Evolutionary conservation across 1,284 basidiomycete species (phyloP).

Genomic region (Ceratobasidium sp.): DNA sequence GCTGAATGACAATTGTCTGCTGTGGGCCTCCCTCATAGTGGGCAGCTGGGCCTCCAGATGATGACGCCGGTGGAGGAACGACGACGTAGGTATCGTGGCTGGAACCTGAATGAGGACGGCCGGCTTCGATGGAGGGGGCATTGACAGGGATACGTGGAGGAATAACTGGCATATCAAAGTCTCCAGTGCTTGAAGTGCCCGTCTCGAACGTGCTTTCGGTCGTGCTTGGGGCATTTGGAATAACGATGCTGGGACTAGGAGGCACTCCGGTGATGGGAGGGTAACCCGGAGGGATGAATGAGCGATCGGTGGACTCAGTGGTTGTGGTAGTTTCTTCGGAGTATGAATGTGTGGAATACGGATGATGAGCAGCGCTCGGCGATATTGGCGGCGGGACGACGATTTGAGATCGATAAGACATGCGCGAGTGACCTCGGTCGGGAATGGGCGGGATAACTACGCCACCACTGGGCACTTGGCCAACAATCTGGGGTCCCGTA

Average conservation of each 20-base stretch:
- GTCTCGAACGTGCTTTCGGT: slow-evolving; percentile 15
- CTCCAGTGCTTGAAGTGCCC: neutral
- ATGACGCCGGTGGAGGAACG: neutral
- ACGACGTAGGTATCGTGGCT: neutral
- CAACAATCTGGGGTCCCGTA: slow-evolving; percentile 33
- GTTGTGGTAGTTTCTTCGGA: slow-evolving; percentile 5
- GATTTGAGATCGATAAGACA: slow-evolving; percentile 12
- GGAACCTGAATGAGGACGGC: neutral
- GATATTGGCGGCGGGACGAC: slow-evolving; percentile 25
- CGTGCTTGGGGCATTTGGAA: neutral
- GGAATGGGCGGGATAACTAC: slow-evolving; percentile 20
- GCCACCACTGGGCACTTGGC: slow-evolving; percentile 27
- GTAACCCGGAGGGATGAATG: slow-evolving; percentile 1
- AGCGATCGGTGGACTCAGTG: neutral
- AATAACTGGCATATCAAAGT: slow-evolving; percentile 6
- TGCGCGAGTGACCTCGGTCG: slow-evolving; percentile 17
- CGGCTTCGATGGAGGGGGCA: neutral
- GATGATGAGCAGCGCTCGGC: slow-evolving; percentile 7
- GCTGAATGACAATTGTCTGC: slow-evolving; percentile 1
- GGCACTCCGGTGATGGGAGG: neutral
- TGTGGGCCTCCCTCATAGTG: neutral
- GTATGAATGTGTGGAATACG: neutral
- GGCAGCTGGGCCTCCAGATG: slow-evolving; percentile 6
- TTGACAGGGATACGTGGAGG: neutral
- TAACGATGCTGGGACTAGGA: slow-evolving; percentile 11